A percentile compares a stretch with the other conserved stretches of the same genome.
Conservation (phyloP, 306 rosid genomes). For the Quercus engelmannii region DNA sequence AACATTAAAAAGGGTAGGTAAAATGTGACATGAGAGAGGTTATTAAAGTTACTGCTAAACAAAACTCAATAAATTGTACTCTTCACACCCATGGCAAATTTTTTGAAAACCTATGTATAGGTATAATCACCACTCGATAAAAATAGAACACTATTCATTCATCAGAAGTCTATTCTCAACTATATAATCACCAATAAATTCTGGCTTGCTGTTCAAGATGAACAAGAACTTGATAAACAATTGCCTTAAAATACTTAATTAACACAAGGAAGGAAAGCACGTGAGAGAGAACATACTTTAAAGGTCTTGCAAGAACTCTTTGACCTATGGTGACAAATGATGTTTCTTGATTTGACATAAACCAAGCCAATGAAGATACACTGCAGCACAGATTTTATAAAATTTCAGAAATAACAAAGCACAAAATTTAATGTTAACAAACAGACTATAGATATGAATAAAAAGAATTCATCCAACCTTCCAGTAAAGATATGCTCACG, state of each 20-base stretch:
- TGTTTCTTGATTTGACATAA: conserved; percentile 99
- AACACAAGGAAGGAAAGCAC: conserved; percentile 12
- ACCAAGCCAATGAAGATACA: conserved; percentile 99
- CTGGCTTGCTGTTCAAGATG: conserved; percentile 10
- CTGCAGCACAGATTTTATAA: conserved; percentile 38
- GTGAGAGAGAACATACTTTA: conserved; percentile 61
- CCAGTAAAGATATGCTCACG: conserved; percentile 99
- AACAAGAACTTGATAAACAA: conserved; percentile 7
- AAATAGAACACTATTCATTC: not conserved
- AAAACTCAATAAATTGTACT: not conserved
- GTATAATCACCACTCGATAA: not conserved
- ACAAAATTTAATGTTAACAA: conserved; percentile 5
- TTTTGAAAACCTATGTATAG: not conserved
- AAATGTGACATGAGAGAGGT: not conserved
- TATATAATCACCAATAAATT: conserved; percentile 2
- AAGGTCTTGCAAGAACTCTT: conserved; percentile 95
- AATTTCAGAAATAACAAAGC: conserved; percentile 1
- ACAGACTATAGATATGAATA: conserved; percentile 1
- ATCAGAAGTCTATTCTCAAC: not conserved
- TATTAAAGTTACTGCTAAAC: not conserved
- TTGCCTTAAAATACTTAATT: not conserved
- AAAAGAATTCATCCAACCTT: conserved; percentile 54
- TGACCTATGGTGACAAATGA: conserved; percentile 96
- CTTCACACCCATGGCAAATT: not conserved
- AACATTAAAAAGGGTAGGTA: not conserved